Percentiles rank a stretch among this genome's conserved stretches.
phyloP scores from a whole-genome alignment of 805 yeast genomes.

The Torulaspora quercuum region DNA sequence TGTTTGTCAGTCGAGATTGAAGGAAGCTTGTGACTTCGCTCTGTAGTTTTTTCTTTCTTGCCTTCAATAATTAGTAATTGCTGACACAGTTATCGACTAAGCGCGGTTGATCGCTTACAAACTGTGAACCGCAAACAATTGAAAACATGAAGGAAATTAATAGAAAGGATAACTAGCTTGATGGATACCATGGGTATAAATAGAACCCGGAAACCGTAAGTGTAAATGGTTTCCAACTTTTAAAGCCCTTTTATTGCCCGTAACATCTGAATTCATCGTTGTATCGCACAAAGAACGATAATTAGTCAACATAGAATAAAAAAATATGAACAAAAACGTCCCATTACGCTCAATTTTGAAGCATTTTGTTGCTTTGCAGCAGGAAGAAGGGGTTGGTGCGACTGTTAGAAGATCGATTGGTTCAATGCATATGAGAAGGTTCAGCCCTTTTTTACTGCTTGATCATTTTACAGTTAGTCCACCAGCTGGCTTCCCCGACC shows the following conservation, averaged over 20 bases:
- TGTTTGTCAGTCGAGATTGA: too few relatives aligned
- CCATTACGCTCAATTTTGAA: constrained; percentile 47
- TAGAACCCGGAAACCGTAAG: too few relatives aligned
- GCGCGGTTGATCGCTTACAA: constrained; percentile 1
- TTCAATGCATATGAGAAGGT: constrained; percentile 59
- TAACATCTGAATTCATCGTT: neutral
- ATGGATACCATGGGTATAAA: constrained; percentile 2
- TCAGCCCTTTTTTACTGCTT: constrained; percentile 76
- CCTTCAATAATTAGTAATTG: too few relatives aligned
- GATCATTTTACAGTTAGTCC: constrained; percentile 70
- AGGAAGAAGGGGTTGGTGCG: constrained; percentile 87
- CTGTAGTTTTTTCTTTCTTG: too few relatives aligned
- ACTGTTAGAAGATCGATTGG: constrained; percentile 80
- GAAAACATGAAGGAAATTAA: neutral
- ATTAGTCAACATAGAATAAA: neutral
- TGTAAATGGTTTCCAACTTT: too few relatives aligned
- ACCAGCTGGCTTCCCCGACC: constrained; percentile 77
- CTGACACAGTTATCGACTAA: constrained; percentile 1
- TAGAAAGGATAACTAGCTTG: neutral
- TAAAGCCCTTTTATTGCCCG: too few relatives aligned
- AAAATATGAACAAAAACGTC: constrained; percentile 15
- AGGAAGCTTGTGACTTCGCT: too few relatives aligned
- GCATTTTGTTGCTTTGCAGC: constrained; percentile 58
- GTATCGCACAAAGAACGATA: too few relatives aligned
- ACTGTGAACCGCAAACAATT: neutral